Evolutionary conservation across 2,329 filamentous ascomycete species (phyloP).

Genomic region (Parastagonospora nodorum): DNA sequence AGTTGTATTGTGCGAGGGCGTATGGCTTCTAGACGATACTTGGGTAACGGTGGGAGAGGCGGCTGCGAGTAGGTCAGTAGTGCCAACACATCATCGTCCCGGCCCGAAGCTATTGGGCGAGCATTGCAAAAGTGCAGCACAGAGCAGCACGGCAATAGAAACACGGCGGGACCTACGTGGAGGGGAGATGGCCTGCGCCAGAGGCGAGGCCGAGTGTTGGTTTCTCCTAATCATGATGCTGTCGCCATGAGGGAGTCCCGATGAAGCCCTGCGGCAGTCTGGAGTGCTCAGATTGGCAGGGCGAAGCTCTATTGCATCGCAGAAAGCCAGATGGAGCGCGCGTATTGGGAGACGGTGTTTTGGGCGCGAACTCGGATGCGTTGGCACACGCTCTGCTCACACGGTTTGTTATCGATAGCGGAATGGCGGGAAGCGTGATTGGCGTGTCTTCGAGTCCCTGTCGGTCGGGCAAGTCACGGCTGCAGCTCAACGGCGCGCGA

Average conservation of each 20-base stretch:
- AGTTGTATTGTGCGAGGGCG: constrained; percentile 56
- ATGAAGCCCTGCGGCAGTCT: constrained; percentile 11
- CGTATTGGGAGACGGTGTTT: constrained; percentile 23
- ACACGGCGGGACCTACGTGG: constrained; percentile 57
- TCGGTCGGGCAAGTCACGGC: constrained; percentile 9
- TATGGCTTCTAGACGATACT: constrained; percentile 60
- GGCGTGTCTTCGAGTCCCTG: constrained; percentile 11
- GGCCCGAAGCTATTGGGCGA: constrained; percentile 34
- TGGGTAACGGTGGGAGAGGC: constrained; percentile 58
- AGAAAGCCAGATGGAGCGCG: constrained; percentile 17
- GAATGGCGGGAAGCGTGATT: constrained; percentile 15
- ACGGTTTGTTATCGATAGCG: constrained; percentile 15
- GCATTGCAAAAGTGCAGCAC: constrained; percentile 5
- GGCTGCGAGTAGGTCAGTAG: constrained; percentile 47
- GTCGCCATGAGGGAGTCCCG: constrained; percentile 30
- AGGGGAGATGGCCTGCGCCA: constrained; percentile 59
- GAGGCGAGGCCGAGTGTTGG: constrained; percentile 57
- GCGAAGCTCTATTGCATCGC: constrained; percentile 20
- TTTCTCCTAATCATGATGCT: constrained; percentile 39
- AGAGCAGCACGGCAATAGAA: constrained; percentile 4
- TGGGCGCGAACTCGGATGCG: constrained; percentile 28
- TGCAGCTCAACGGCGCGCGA: constrained; percentile 10
- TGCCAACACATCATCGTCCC: constrained; percentile 48
- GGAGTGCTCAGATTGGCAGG: neutral
- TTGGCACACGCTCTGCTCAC: constrained; percentile 13